A percentile compares a stretch with the other conserved stretches of the same genome.
Conservation (phyloP, 1,284 basidiomycete genomes). For the Naganishia albida region DNA sequence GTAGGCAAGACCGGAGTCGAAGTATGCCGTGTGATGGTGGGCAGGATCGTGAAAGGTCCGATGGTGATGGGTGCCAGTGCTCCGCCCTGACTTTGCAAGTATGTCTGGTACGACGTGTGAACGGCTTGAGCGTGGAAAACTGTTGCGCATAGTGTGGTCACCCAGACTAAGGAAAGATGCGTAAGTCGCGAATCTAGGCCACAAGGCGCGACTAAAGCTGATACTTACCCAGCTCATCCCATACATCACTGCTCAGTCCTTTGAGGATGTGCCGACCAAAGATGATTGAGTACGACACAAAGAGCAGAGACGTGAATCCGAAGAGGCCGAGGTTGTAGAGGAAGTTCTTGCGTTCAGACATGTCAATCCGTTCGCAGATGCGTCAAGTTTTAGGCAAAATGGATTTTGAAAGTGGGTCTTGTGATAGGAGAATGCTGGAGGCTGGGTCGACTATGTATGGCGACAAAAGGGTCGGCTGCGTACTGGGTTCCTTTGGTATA, state of each 20-base stretch:
- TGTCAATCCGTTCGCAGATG: not conserved
- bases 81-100: slow-evolving; percentile 21
- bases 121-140: slow-evolving; percentile 21
- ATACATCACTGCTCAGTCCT: slow-evolving; percentile 15
- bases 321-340: slow-evolving; percentile 21
- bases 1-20: not conserved
- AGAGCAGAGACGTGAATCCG: slow-evolving; percentile 14
- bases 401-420: not conserved
- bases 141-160: slow-evolving; percentile 13
- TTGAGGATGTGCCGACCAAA: slow-evolving; percentile 16
- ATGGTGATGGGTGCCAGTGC: slow-evolving; percentile 6
- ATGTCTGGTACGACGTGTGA: slow-evolving; percentile 18
- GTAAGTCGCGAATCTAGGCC: not conserved
- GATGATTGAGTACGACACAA: slow-evolving; percentile 22
- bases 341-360: slow-evolving; percentile 15
- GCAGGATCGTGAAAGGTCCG: slow-evolving; percentile 19
- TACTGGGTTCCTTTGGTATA: no score
- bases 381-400: not conserved
- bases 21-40: slow-evolving; percentile 8
- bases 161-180: slow-evolving; percentile 2
- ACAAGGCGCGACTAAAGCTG: no score
- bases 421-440: not conserved
- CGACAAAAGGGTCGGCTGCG: slow-evolving; percentile 2
- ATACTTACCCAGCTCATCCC: slow-evolving; percentile 21
- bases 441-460: not conserved